These are phyloP conservation scores for Flaveria bidentis DNA, from an alignment of 129 eudicot species.

Conservation along the genomic window DNA sequence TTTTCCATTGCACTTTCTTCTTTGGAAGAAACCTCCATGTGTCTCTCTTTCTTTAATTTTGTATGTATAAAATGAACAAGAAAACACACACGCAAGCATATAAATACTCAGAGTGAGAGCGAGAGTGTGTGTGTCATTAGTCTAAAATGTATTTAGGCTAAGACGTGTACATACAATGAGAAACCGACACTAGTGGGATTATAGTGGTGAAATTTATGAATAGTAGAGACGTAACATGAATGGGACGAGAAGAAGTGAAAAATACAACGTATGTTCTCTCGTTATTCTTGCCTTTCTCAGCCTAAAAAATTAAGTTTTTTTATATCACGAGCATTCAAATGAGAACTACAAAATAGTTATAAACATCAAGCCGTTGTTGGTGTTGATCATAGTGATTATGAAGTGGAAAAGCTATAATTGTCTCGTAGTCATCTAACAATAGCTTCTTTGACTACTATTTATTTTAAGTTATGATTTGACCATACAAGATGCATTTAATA, in stretches of 20 bases:
- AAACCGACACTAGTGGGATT: neutral
- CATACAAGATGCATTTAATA: too few relatives aligned
- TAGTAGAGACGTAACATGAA: neutral
- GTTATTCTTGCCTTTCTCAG: neutral
- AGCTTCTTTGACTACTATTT: too few relatives aligned
- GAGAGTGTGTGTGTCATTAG: neutral
- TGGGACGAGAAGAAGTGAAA: neutral
- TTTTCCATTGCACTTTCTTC: constrained; percentile 25
- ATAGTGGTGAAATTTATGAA: neutral
- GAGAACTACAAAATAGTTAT: neutral
- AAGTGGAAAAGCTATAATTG: too few relatives aligned
- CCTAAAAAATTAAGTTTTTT: neutral
- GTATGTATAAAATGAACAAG: neutral
- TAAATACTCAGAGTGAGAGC: neutral
- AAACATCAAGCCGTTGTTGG: too few relatives aligned
- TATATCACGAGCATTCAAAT: too few relatives aligned
- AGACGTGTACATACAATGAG: neutral
- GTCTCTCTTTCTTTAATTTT: neutral
- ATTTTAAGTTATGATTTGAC: too few relatives aligned
- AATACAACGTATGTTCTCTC: neutral
- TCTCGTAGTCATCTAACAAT: neutral
- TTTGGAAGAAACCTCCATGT: constrained; percentile 29
- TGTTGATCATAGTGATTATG: too few relatives aligned
- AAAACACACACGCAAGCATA: neutral
- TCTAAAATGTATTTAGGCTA: neutral